Percentiles rank a stretch among this genome's conserved stretches.
phyloP scores from a whole-genome alignment of 2,329 filamentous ascomycete species.

The Neopestalotiopsis clavispora region DNA sequence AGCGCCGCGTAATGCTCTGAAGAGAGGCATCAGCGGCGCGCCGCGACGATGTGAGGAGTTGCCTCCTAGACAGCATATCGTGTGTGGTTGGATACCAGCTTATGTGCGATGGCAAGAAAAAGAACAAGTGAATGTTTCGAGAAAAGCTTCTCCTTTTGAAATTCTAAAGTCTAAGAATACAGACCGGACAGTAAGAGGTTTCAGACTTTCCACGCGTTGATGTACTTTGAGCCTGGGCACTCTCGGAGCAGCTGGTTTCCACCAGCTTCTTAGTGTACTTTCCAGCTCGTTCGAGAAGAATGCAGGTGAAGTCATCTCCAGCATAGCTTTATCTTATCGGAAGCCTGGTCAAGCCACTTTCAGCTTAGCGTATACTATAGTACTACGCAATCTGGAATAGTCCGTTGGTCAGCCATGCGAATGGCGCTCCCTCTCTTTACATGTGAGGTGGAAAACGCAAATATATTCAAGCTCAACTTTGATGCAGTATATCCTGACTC shows the following conservation, averaged over 20 bases:
- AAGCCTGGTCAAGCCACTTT: not conserved
- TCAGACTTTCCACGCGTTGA: conserved; percentile 4
- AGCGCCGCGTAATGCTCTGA: conserved; percentile 28
- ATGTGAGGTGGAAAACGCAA: too few relatives aligned
- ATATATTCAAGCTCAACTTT: too few relatives aligned
- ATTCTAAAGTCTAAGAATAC: not conserved
- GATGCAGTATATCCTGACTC: too few relatives aligned
- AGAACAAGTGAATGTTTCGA: not conserved
- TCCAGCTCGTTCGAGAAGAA: conserved; percentile 21
- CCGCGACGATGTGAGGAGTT: conserved; percentile 40
- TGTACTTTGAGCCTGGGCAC: not conserved
- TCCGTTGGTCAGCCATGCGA: too few relatives aligned
- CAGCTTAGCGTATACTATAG: not conserved
- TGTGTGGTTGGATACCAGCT: not conserved
- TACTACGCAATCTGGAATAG: not conserved
- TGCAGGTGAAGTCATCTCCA: conserved; percentile 18
- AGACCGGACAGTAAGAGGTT: not conserved
- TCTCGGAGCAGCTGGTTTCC: not conserved
- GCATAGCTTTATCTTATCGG: conserved; percentile 15
- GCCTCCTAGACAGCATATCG: conserved; percentile 44
- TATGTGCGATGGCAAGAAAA: not conserved
- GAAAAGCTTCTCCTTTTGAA: conserved; percentile 8
- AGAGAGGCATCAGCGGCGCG: conserved; percentile 36
- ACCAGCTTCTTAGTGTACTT: conserved; percentile 15
- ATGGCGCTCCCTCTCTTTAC: too few relatives aligned